Base-by-base conservation (phyloP, 805 yeast species). In the Dipodascus geniculatus region DNA sequence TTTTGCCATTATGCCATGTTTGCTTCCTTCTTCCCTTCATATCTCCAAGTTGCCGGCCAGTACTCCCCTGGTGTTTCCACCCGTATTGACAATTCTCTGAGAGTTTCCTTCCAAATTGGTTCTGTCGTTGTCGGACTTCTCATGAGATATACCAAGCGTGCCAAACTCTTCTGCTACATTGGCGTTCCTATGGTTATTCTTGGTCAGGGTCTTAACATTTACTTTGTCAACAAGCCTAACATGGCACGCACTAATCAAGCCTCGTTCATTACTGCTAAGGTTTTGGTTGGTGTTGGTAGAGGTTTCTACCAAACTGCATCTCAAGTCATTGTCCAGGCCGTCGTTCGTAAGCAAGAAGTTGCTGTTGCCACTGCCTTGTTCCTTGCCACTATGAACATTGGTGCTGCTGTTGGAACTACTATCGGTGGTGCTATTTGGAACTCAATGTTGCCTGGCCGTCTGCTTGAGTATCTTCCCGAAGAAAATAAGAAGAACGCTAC, bases 391-490 rank as follows among this genome's bases (percentile, higher is more conserved):
- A 78, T 77, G 62, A 73, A 74, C 57, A 69, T 82, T 52, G 86
- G 87, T 9, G 68, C 78, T 9, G 82, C 84, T 16, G 60, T 81
- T 51, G 87, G 86, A 24, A 63, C 74, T 24, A 65, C 81, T 33
- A 73, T 82, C 38, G 71, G 83, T 19, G 83, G 83, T 59, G 84
- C 85, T 24, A 71, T 81, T 51, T 81, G 85, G 85, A 74, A 80
- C 9, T 50, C 63, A 55, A 57, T 57, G 4, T 66, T 70, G 60
- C 65, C 66, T 24, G 49, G 51, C 11, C 55, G 64, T 2, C 62
- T 70, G 31, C 42, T 6, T 11, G 48, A 55, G 17, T 53, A 55
- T 17, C 58, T 70, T 35, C 73, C 74, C 28, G 64, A 57, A 9
- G 55, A 48, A 24, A 51, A 51, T 22, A 31, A 53, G 53, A 47